A percentile compares a stretch with the other conserved stretches of the same genome.
Evolutionary conservation across 805 yeast genomes (phyloP).

Genomic region (Wickerhamomyces chambardii): DNA sequence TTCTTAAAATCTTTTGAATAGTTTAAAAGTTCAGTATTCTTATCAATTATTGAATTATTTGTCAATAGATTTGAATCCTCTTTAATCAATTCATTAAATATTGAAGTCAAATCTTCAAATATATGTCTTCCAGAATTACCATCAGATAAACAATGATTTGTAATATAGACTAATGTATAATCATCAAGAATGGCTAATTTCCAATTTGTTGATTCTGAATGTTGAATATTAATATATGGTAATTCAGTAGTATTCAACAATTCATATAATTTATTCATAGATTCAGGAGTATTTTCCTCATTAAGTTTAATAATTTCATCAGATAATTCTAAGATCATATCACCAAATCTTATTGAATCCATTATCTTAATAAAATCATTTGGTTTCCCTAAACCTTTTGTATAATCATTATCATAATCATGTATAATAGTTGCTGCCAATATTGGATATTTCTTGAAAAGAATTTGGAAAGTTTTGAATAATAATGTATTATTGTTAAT

Average conservation of each 20-base stretch:
- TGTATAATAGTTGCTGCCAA: constrained; percentile 6
- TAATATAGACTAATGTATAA: constrained; percentile 7
- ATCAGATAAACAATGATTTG: constrained; percentile 13
- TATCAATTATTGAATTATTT: no score
- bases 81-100: constrained; percentile 2
- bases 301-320: not conserved
- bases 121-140: constrained; percentile 10
- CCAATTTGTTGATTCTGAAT: constrained; percentile 4
- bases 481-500: constrained; percentile 5
- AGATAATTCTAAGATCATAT: constrained; percentile 7
- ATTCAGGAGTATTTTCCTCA: no score
- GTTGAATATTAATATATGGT: constrained; percentile 7
- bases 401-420: constrained; percentile 9
- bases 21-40: constrained; percentile 1
- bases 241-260: no score
- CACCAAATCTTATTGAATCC: constrained; percentile 6
- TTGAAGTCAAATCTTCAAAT: constrained; percentile 5
- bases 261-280: constrained; percentile 7
- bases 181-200: constrained; percentile 10
- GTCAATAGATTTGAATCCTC: not conserved
- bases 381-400: constrained; percentile 3
- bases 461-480: constrained; percentile 1
- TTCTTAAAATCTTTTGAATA: constrained; percentile 3
- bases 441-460: constrained; percentile 11
- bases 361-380: constrained; percentile 12